Evolutionary conservation across 805 yeast species (phyloP), one percentile per base, ranked within the genome.

Genomic region (Candida boidinii): DNA sequence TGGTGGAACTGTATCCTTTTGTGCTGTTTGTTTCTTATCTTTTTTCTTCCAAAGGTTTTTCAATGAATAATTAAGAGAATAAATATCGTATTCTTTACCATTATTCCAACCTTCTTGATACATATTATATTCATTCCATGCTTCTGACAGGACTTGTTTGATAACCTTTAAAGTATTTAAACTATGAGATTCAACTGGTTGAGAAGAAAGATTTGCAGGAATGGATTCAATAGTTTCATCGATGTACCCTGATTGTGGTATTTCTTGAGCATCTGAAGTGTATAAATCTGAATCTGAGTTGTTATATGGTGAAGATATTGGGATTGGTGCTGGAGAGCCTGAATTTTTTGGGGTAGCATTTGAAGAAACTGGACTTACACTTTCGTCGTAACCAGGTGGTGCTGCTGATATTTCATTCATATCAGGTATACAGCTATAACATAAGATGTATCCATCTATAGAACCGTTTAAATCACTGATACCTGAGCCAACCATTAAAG

Each of bases 391-490:
- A 0, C 63, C 54, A 1, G 88, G 88, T 1, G 85, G 85, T 7
- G 39, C 39, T 10, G 36, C 22, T 30, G 60, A 62, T 16, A 13
- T 13, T 4, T 11, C 23, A 1, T 37, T 28, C 7, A 71, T 64
- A 29, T 53, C 58, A 1, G 94, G 92, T 3, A 81, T 70, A 3
- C 84, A 78, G 35, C 78, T 70, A 51, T 80, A 82, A 29, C 78
- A 75, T 23, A 79, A 64, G 27, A 79, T 61, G 50, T 82, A 82
- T 1, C 88, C 90, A 49, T 79, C 80, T n/a, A 82, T 68, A 21
- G 73, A 64, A 4, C 87, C 88, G 48, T 82, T 80, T 43, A 82
- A 54, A 38, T 80, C 90, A 27, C 84, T 71, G 5, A 87, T 83
- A 2, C 92, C 92, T 24, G 85, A 76, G 5, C 86, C 90, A 3